Base-by-base conservation (phyloP, 371 early-diverging fungal species). In the Mucor piriformis region DNA sequence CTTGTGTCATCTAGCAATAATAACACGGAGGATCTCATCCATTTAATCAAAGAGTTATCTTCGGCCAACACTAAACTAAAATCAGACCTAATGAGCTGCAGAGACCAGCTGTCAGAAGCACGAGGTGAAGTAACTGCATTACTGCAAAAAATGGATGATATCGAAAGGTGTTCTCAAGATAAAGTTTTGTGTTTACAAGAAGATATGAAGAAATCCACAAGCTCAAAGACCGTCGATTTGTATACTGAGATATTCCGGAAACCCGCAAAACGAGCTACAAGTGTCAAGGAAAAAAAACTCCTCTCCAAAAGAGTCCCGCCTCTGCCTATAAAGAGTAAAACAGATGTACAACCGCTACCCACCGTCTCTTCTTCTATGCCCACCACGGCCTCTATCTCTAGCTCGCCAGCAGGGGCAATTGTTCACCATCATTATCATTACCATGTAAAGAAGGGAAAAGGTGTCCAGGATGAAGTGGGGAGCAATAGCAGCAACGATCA, bases 341-440 rank as follows among this genome's bases (percentile, higher is more conserved):
- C 8, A 11, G 13, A 27, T 16, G 13, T 54, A 6, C 50, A 49
- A 5, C 50, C 63, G 4, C 13, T 55, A 33, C 59, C 63, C 8
- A 35, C 59, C 1, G 49, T 59, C 6, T 63, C 66, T 23, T 50
- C 63, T 15, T 67, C 67, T 20, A 50, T 67, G 54, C 67, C 67
- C 13, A 67, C 58, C 8, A 21, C 21, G 10, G 46, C 12, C 3
- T 27, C 63, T 3, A 27, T 37, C 2, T 50, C 48, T 25, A 40
- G 34, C 4, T 23, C 59, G 2, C 23, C 59, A 2, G 33, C 56
- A 12, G 33, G 10, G 15, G 21, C 64, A 33, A 64, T 76, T 11
- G 65, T 79, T 10, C 79, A 79, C 54, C 74, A 75, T 46, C 79
- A 79, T 49, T 79, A 67, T 43, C 79, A 79, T 50, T 74, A 74